Conservation (phyloP, 1,284 basidiomycete species). For the Blastosporella zonata region DNA sequence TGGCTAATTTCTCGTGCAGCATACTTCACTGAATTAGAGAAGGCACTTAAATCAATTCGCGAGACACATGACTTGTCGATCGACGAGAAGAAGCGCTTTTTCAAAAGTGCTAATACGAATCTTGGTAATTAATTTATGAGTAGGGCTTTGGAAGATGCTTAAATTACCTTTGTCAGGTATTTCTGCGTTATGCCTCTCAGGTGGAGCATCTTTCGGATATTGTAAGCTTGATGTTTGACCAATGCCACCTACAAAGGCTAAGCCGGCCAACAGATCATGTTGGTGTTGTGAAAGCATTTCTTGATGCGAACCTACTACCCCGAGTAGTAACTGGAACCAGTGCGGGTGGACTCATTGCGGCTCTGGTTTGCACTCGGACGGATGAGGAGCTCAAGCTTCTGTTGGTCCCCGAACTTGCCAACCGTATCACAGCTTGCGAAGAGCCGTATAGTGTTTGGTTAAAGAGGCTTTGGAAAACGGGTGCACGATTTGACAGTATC, state of each 20-base stretch:
- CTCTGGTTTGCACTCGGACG: conserved; percentile 83
- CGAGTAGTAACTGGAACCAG: conserved; percentile 91
- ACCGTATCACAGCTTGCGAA: conserved; percentile 89
- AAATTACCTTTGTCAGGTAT: conserved; percentile 31
- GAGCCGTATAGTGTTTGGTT: conserved; percentile 81
- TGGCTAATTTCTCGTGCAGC: conserved; percentile 37
- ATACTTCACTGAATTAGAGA: conserved; percentile 80
- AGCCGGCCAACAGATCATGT: conserved; percentile 62
- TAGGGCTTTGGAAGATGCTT: neutral
- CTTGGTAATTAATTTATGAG: conserved; percentile 52
- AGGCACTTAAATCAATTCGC: conserved; percentile 72
- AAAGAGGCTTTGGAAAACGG: conserved; percentile 79
- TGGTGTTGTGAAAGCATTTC: conserved; percentile 89
- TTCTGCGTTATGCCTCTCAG: conserved; percentile 88
- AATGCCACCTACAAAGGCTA: neutral
- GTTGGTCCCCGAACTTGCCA: conserved; percentile 80
- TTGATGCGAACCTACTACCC: conserved; percentile 86
- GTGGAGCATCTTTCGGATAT: conserved; percentile 93
- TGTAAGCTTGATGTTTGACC: conserved; percentile 44
- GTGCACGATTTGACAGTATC: conserved; percentile 91
- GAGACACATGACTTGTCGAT: conserved; percentile 69
- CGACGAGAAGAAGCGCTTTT: conserved; percentile 92
- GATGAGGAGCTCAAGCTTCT: conserved; percentile 83
- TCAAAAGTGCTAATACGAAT: conserved; percentile 86
- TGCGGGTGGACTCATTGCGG: conserved; percentile 90